Base-by-base conservation (phyloP, 495 filamentous ascomycete genomes). In the Penicillium arizonense region DNA sequence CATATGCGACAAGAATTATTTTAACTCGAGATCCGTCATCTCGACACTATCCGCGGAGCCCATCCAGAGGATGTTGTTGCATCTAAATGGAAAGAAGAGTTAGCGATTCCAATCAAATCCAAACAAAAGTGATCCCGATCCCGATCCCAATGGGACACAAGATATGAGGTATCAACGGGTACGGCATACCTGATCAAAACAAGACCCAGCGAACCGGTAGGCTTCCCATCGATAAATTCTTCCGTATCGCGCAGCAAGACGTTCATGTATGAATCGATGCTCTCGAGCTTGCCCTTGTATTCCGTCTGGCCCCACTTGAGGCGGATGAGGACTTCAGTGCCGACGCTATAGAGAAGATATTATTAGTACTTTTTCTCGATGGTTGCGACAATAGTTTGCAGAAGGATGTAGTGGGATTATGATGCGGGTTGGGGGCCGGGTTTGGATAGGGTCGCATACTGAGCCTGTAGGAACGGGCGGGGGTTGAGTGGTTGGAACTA, bases 261-360 rank as follows among this genome's bases (percentile, higher is more conserved):
- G 76, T 98, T 98, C 92, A 98, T 96, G 82, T 97, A 98, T 62
- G 87, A 91, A 76, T 98, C 94, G 58, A 96, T 88, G 73, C 82
- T 88, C 59, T 97, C 89, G 48, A 98, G 82, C 39, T 80, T 82
- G 58, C 94, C 94, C 67, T 89, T 90, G 82, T 97, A 98, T 74
- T 97, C 95, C 30, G 90, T 94, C 66, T 96, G 85, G 59, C 90
- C 91, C 94, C 94, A 98, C 80, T 98, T 98, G 26, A 98, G 83
- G 59, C 91, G 89, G 38, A 98, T 86, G 48, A 93, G 77, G 64
- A 98, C 82, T 67, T 91, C 84, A 69, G 91, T 84, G 77, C 95
- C 88, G 77, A 98, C 87, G 49, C 88, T 92, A 63, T 58, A 56
- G 32, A 33, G 44, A 53, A 56, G 53, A 38, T 39, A 11, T 24